phyloP scores from a whole-genome alignment of 2,329 filamentous ascomycete genomes.

The Aspergillus sp. region DNA sequence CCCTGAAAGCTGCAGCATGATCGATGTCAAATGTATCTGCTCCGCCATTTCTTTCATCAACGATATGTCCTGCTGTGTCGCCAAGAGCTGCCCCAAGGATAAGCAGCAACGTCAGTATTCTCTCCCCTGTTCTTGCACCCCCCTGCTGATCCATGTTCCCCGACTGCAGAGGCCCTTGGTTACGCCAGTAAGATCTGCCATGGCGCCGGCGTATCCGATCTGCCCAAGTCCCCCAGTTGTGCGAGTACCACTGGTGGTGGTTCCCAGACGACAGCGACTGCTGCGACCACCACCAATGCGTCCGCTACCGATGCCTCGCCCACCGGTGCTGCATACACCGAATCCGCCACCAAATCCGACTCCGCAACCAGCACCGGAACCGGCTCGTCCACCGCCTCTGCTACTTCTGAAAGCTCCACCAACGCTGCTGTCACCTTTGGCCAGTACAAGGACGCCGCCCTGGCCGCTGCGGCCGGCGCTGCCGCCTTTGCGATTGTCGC shows the following conservation, averaged over 20 bases:
- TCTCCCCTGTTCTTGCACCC: background rate
- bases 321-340: background rate
- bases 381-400: constrained; percentile 8
- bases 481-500: constrained; percentile 23
- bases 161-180: constrained; percentile 21
- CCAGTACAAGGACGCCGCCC: constrained; percentile 15
- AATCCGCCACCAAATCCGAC: constrained; percentile 1
- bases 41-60: constrained; percentile 36
- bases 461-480: constrained; percentile 22
- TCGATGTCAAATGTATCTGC: constrained; percentile 45
- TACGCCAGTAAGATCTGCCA: constrained; percentile 31
- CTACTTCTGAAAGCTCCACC: constrained; percentile 5
- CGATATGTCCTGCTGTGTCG: constrained; percentile 43
- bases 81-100: constrained; percentile 28
- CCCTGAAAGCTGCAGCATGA: constrained; percentile 26
- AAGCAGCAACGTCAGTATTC: constrained; percentile 34
- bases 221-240: constrained; percentile 26
- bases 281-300: background rate
- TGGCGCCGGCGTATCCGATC: constrained; percentile 25
- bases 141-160: constrained; percentile 3
- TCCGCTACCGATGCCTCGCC: background rate
- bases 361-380: constrained; percentile 3
- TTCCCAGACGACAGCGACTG: background rate
- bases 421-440: constrained; percentile 17
- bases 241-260: constrained; percentile 7